Percentiles rank a stretch among this genome's conserved stretches.
These are phyloP conservation scores for Protomyces gravidus DNA, from an alignment of 1,139 yeast species.

Conservation along the genomic window DNA sequence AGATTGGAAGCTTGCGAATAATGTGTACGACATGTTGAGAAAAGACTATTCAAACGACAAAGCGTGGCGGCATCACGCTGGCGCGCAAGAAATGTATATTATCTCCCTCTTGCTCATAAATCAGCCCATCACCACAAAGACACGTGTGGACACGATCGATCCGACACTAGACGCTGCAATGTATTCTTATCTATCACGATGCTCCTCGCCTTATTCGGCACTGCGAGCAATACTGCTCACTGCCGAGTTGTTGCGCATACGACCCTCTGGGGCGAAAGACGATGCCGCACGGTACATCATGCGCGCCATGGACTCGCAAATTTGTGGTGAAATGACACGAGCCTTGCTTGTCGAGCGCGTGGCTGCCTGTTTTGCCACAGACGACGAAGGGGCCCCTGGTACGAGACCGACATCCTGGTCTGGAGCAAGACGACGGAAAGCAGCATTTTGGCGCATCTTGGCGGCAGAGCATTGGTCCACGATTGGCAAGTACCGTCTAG, in stretches of 20 bases:
- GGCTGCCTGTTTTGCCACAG: slow-evolving; percentile 32
- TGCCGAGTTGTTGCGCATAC: slow-evolving; percentile 12
- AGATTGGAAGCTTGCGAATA: slow-evolving; percentile 79
- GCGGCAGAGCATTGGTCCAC: slow-evolving; percentile 67
- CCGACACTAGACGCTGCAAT: slow-evolving; percentile 65
- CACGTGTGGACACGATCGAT: slow-evolving; percentile 57
- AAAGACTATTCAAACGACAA: slow-evolving; percentile 74
- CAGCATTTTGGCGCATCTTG: slow-evolving; percentile 71
- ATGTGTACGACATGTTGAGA: slow-evolving; percentile 75
- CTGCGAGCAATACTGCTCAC: slow-evolving; percentile 45
- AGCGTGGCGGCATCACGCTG: slow-evolving; percentile 79
- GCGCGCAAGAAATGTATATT: slow-evolving; percentile 82
- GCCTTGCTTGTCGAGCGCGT: slow-evolving; percentile 34
- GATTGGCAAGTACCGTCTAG: slow-evolving; percentile 22
- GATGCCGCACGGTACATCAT: slow-evolving; percentile 27
- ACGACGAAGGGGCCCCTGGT: slow-evolving; percentile 25
- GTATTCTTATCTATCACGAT: slow-evolving; percentile 59
- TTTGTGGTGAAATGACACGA: slow-evolving; percentile 30
- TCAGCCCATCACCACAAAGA: slow-evolving; percentile 58
- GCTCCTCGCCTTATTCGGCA: slow-evolving; percentile 60
- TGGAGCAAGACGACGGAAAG: slow-evolving; percentile 56
- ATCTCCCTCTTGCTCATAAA: slow-evolving; percentile 67
- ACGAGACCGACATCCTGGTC: not conserved
- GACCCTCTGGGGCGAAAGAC: slow-evolving; percentile 21
- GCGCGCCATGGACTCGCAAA: slow-evolving; percentile 16